Percentiles rank a stretch among this genome's conserved stretches.
Evolutionary conservation across 345 rosid genomes (phyloP).

Genomic region (Eucalyptus tenuipes): DNA sequence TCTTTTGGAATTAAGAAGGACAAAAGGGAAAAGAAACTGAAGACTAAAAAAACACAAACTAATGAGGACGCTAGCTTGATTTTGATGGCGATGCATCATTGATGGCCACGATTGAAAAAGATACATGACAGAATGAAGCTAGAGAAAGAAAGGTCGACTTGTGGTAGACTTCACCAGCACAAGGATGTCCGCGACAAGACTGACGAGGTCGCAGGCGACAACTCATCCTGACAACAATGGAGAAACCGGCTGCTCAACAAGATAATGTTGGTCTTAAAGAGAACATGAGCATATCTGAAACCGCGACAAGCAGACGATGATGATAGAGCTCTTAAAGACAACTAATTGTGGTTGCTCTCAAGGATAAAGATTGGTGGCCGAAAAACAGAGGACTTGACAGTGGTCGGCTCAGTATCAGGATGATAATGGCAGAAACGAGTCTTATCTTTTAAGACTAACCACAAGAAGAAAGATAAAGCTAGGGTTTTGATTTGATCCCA

Average conservation of each 20-base stretch:
- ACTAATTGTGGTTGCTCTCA: background rate
- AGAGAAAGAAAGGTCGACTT: background rate
- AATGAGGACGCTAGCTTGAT: background rate
- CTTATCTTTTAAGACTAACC: background rate
- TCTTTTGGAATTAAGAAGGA: background rate
- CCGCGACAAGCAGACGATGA: background rate
- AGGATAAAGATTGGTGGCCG: background rate
- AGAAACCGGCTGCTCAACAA: background rate
- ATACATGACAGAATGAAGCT: background rate
- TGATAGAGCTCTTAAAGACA: background rate
- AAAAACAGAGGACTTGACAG: background rate
- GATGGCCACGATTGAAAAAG: background rate
- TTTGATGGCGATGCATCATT: background rate
- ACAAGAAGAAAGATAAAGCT: background rate
- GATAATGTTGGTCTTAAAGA: background rate
- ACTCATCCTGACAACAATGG: background rate
- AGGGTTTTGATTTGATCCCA: background rate
- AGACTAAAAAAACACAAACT: background rate
- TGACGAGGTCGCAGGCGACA: background rate
- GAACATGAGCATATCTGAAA: background rate
- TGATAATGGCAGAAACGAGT: background rate
- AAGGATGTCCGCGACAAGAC: background rate
- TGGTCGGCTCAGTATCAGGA: background rate
- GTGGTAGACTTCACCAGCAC: background rate
- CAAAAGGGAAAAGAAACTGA: background rate